A percentile compares a stretch with the other conserved stretches of the same genome.
Conservation (phyloP, 2,329 filamentous ascomycete genomes). For the Beauveria sp. region DNA sequence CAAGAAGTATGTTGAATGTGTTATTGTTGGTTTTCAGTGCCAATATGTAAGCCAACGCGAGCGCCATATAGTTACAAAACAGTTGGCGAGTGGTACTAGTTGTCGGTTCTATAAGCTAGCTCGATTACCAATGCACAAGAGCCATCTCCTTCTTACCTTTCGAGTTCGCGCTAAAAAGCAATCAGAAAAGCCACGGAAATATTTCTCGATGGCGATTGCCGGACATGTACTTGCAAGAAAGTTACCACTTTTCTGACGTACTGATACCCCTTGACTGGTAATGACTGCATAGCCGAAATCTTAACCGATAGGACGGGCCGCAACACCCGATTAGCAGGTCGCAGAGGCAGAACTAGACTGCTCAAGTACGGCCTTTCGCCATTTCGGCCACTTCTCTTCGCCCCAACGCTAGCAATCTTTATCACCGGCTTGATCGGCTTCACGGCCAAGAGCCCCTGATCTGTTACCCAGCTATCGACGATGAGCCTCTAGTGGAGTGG, state of each 20-base stretch:
- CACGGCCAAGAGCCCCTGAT: background rate
- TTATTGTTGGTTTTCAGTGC: fast-evolving
- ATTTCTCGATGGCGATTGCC: too few species aligned
- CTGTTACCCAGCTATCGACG: background rate
- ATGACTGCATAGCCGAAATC: background rate
- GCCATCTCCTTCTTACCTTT: too few species aligned
- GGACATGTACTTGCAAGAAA: too few species aligned
- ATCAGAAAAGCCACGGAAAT: too few species aligned
- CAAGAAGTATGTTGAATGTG: fast-evolving
- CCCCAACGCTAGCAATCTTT: background rate
- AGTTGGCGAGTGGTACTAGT: too few species aligned
- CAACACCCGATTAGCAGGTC: background rate
- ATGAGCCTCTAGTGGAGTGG: background rate
- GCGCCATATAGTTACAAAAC: too few species aligned
- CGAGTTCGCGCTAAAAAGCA: too few species aligned
- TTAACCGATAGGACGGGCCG: background rate
- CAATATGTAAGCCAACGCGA: too few species aligned
- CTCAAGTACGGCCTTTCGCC: background rate
- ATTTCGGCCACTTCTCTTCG: background rate
- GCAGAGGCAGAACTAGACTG: background rate
- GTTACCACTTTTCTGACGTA: background rate
- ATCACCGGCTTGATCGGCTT: background rate
- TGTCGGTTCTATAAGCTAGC: too few species aligned
- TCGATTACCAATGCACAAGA: too few species aligned
- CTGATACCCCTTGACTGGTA: background rate